Evolutionary conservation across 176 grass and related monocot species (phyloP), one percentile per base, ranked within the genome.

Genomic region (Raddia guianensis): DNA sequence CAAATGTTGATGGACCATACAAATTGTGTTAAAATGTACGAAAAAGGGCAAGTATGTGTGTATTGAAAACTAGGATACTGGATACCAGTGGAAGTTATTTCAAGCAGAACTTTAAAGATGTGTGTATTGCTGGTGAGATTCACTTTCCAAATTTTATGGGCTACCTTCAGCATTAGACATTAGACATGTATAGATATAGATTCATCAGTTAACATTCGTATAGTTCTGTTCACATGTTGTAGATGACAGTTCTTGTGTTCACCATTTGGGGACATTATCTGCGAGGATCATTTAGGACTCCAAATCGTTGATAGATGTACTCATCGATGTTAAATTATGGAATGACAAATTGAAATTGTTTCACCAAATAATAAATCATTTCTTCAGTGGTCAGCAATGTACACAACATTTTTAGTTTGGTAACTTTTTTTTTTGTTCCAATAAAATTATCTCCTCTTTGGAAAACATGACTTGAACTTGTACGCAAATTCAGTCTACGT

Each of bases 241-340:
- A 72, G 16, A 33, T 5, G 50, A 40, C 56, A 20, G 48, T 78
- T 54, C 19, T 34, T 18, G 14, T 63, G 20, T 79, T 80, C 49
- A 15, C 9, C 9, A 5, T 21, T 57, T 12, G 19, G 13, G n/a
- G n/a, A 46, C 49, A 78, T 55, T 44, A 45, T 57, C 20, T 73
- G 5, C 37, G 47, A 55, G 20, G 72, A 5, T 14, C 43, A 60
- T 60, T 83, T 67, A 69, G 63, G 76, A 2, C 51, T 84, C 5
- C 18, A 77, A 84, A 77, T 76, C 59, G 40, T 68, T 47, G 42
- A 59, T 76, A 37, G 62, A 66, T 6, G 21, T 8, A 37, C 45
- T 54, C 10, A 57, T 6, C 56, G 3, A 40, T 49, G 49, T 72
- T 70, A 54, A 79, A 64, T 65, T 2, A 8, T 70, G 15, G 40